Evolutionary conservation across 73 alveolate genomes (phyloP).

Genomic region (Tetrahymena elliotti): DNA sequence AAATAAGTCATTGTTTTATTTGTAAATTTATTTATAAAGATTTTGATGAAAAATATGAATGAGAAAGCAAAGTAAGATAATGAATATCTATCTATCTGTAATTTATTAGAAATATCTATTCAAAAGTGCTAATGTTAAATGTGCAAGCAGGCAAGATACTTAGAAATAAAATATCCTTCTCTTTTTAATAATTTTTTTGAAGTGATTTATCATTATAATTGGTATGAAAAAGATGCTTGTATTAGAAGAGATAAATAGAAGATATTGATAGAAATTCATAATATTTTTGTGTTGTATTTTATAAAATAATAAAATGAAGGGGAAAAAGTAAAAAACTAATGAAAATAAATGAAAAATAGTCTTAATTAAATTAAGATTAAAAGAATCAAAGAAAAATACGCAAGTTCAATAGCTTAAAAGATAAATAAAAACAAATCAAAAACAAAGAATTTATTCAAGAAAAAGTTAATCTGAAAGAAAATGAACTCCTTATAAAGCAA

Average conservation of each 20-base stretch:
- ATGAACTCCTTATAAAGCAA: not conserved
- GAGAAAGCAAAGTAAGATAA: not conserved
- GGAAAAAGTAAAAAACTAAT: not conserved
- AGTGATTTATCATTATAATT: not conserved
- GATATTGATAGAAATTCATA: not conserved
- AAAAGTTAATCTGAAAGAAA: not conserved
- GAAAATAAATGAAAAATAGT: not conserved
- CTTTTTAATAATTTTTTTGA: not conserved
- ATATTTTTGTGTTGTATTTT: not conserved
- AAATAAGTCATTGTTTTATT: too few species aligned
- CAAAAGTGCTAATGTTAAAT: not conserved
- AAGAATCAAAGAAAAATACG: not conserved
- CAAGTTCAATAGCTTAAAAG: not conserved
- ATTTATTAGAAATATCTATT: not conserved
- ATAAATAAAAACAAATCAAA: not conserved
- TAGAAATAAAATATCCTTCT: not conserved
- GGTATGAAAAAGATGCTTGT: not conserved
- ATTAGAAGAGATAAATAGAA: not conserved
- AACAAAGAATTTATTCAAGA: not conserved
- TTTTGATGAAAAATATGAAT: too few species aligned
- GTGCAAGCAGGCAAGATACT: not conserved
- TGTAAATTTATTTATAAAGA: too few species aligned
- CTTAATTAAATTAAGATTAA: not conserved
- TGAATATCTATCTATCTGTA: too few species aligned
- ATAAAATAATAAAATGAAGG: not conserved